Base-by-base conservation (phyloP, 805 yeast genomes). In the Hanseniaspora meyeri region DNA sequence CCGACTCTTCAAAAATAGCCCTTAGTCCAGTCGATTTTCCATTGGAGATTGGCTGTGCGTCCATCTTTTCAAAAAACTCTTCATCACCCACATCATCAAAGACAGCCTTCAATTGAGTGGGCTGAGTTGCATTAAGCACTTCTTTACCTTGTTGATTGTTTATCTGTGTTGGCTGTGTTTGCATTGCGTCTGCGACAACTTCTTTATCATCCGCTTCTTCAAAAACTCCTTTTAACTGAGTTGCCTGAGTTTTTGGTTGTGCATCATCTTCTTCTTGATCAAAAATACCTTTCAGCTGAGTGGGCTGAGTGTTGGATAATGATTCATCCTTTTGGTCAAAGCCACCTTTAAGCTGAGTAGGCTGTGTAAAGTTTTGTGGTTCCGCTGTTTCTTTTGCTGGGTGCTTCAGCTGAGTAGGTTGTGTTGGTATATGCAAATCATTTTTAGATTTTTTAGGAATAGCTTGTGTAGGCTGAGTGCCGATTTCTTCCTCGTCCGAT, bases 341-440 rank as follows among this genome's bases (percentile, higher is more conserved):
- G 16, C 4, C 6, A 11, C 27, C 39, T 37, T 51, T 4, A 51
- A 8, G 27, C 17, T 51, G 56, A 5, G 57, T 53, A 12, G 50
- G 57, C 34, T 52, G 56, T 8, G 56, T 52, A 12, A 36, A 12
- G 38, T 2, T 36, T 36, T 12, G 38, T 3, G 16, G 8, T 14
- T 36, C n/a, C 38, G 2, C 38, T 10, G 19, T 16, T 49, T 49
- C 38, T 32, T 43, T 27, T 7, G 64, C 65, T 4, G 57, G 12
- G 5, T 24, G 24, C 17, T 42, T n/a, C 7, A 36, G 38, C n/a
- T 36, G 38, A 3, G 38, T 36, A 14, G 38, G 38, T 36, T 36
- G 38, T 10, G 38, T 36, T 36, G n/a, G 7, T 36, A 16, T 12
- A 10, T 2, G 14, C 16, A 36, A 5, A 6, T 36, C 38, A 36